These are phyloP conservation scores for Penicillium tannophilum DNA, from an alignment of 495 filamentous ascomycete genomes.

Conservation along the genomic window DNA sequence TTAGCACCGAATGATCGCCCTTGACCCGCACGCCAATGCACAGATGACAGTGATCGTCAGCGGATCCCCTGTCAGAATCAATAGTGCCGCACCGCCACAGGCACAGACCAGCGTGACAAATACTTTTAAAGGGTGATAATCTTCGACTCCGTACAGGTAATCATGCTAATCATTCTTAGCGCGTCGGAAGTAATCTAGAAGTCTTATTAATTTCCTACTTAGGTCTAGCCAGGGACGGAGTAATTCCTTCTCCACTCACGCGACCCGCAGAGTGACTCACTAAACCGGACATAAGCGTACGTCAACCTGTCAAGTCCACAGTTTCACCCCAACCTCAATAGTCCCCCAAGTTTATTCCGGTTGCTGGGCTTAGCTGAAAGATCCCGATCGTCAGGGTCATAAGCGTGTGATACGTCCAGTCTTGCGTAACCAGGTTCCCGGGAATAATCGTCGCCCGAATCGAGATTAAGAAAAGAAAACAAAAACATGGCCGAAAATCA, in stretches of 20 bases:
- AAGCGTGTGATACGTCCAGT: conserved; percentile 11
- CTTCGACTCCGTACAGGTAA: neutral
- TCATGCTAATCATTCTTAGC: neutral
- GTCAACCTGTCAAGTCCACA: conserved; percentile 23
- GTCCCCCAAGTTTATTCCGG: neutral
- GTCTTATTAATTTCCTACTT: neutral
- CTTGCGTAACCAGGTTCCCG: conserved; percentile 17
- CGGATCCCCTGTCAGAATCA: conserved; percentile 25
- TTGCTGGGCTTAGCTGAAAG: conserved; percentile 2
- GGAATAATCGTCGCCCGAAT: conserved; percentile 2
- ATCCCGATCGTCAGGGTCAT: conserved; percentile 10
- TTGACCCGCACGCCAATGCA: conserved; percentile 13
- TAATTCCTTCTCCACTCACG: neutral
- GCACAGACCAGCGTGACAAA: conserved; percentile 29
- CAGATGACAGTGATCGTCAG: conserved; percentile 25
- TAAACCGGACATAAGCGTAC: neutral
- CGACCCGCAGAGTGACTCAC: conserved; percentile 15
- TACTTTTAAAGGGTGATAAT: conserved; percentile 8
- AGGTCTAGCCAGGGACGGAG: neutral
- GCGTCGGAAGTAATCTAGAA: conserved; percentile 6
- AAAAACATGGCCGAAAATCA: neutral
- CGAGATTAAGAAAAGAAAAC: neutral
- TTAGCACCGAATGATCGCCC: conserved; percentile 16
- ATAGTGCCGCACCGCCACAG: conserved; percentile 36
- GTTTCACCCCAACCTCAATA: neutral